Conservation (phyloP, 1,284 basidiomycete genomes). For the Leucoagaricus sp. region DNA sequence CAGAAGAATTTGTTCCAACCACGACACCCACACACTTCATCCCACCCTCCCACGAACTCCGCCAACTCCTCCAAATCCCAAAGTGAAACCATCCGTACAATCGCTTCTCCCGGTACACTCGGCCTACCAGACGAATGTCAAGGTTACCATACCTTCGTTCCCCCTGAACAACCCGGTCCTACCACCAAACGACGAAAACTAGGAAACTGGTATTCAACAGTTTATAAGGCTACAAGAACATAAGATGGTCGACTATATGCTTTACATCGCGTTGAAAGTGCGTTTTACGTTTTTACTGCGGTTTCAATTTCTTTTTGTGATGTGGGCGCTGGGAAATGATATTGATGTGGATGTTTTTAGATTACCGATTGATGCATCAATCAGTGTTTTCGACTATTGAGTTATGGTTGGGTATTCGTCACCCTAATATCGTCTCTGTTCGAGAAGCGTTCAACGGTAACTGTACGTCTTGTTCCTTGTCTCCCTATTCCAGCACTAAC, state of each 20-base stretch:
- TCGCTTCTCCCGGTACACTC: conserved; percentile 32
- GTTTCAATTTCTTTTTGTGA: not conserved
- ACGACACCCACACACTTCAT: conserved; percentile 58
- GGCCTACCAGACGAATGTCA: conserved; percentile 85
- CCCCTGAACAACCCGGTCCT: conserved; percentile 61
- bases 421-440: conserved; percentile 86
- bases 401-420: conserved; percentile 83
- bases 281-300: not conserved
- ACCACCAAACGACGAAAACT: conserved; percentile 62
- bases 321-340: too few species aligned
- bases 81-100: conserved; percentile 69
- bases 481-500: conserved; percentile 10
- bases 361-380: conserved; percentile 83
- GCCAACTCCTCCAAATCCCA: conserved; percentile 81
- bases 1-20: conserved; percentile 54
- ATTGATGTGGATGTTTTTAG: conserved; percentile 42
- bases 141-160: conserved; percentile 88
- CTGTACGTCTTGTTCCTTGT: conserved; percentile 57
- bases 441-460: conserved; percentile 92
- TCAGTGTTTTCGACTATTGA: conserved; percentile 85
- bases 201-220: conserved; percentile 75
- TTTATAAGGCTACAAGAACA: conserved; percentile 82
- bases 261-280: conserved; percentile 88
- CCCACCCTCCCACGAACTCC: conserved; percentile 64
- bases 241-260: conserved; percentile 82